Evolutionary conservation across 1,284 basidiomycete species (phyloP).

Genomic region (Anthracocystis panici-leucophaei): DNA sequence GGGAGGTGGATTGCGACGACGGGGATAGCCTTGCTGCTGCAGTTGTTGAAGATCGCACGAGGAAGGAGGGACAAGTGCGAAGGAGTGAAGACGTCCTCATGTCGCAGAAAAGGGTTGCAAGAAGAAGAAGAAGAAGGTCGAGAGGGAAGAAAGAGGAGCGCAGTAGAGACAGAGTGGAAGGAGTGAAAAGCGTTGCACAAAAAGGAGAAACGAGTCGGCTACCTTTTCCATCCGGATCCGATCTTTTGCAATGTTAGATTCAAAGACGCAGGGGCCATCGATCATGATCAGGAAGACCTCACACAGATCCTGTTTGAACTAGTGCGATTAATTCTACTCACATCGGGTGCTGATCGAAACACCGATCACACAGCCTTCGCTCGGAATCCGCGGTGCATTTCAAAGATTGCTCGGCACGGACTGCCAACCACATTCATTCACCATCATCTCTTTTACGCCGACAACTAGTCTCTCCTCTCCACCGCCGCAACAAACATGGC

Average conservation of each 20-base stretch:
- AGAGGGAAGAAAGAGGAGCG: constrained; percentile 1
- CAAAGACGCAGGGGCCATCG: background rate
- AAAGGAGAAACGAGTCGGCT: background rate
- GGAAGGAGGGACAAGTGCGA: constrained; percentile 30
- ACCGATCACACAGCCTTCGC: constrained; percentile 4
- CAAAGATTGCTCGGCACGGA: background rate
- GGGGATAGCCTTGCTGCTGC: background rate
- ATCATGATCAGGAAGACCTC: background rate
- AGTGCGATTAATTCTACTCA: too few species aligned
- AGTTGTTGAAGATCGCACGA: constrained; percentile 15
- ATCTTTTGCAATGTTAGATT: background rate
- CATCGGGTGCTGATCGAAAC: background rate
- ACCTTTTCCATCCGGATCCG: background rate
- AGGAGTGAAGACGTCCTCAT: constrained; percentile 44
- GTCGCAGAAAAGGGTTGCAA: constrained; percentile 5
- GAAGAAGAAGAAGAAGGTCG: constrained; percentile 2
- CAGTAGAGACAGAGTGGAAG: too few species aligned
- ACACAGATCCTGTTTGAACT: too few species aligned
- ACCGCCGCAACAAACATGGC: constrained; percentile 29
- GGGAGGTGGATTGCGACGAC: constrained; percentile 5
- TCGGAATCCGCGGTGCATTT: background rate
- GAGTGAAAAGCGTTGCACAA: background rate
- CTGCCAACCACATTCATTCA: background rate
- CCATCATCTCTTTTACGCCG: background rate
- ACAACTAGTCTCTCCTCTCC: background rate